Evolutionary conservation across 768 basidiomycete genomes (phyloP), one percentile per base, ranked within the genome.

Genomic region (Trametes gibbosa): DNA sequence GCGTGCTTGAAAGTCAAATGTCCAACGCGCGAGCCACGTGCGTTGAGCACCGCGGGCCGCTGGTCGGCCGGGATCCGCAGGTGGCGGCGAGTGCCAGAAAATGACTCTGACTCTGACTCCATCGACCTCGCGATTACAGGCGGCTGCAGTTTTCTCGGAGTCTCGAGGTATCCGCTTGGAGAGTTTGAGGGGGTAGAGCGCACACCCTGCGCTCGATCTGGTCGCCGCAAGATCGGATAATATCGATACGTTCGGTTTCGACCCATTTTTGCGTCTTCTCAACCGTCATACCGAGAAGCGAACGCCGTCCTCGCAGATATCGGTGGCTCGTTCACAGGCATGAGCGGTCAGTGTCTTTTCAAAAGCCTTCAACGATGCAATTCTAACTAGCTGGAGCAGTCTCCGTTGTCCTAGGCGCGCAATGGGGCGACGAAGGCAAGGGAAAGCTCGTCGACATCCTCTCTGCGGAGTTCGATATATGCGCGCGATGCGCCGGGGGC

Each of bases 391-490:
- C 10, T 17, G 37, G 37, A 39, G 12, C 68, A 78, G 84, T 81
- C 62, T 85, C 86, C 52, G 90, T 90, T 64, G 90, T 95, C 58
- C 81, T 95, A 50, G 92, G 92, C 37, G 76, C 90, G 35, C 92
- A 95, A 69, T 95, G 92, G 92, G 92, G 92, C 46, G 92, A 95
- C 71, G 92, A 94, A 73, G 92, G 92, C 65, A 92, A 92, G 73
- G 93, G 93, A 16, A 98, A 99, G 77, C 85, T 99, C 56, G 97
- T 97, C 58, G 97, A 99, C 72, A 93, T 99, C 69, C 82, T 99
- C 64, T 84, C 95, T 39, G 91, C 89, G 14, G 84, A 95, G 42
- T 81, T 84, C 59, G 97, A 99, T 73, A 72, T 98, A 70, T 98
- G 95, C 68, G 96, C 95, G 19, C 84, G 97, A 47, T 98, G 94